Conservation (phyloP, 1,139 yeast genomes). For the Hansenula sp. region DNA sequence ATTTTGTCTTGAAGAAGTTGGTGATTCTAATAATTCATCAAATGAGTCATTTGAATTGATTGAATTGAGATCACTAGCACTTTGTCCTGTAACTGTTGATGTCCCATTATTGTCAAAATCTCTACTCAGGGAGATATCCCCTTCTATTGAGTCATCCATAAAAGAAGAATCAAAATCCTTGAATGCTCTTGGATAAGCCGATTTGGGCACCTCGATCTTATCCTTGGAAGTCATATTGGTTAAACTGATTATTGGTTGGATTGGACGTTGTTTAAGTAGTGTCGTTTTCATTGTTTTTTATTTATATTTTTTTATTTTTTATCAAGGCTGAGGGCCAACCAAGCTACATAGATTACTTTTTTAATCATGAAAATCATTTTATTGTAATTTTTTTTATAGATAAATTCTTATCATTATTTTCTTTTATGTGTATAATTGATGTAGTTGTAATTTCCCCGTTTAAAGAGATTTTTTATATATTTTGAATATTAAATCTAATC, state of each 20-base stretch:
- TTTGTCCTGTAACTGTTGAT: background rate
- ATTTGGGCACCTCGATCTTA: constrained; percentile 9
- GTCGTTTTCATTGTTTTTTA: background rate
- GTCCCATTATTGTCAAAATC: background rate
- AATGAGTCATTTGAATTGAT: constrained; percentile 12
- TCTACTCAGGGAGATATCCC: constrained; percentile 17
- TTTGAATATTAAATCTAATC: constrained; percentile 44
- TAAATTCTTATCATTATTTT: background rate
- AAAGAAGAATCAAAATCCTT: constrained; percentile 17
- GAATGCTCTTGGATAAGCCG: constrained; percentile 18
- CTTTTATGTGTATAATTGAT: too few relatives aligned
- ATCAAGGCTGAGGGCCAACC: too few relatives aligned
- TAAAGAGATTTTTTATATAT: background rate
- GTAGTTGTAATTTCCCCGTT: too few relatives aligned
- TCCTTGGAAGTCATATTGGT: background rate
- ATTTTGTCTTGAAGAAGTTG: constrained; percentile 7
- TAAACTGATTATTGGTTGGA: background rate
- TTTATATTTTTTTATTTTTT: background rate
- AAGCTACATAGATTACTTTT: background rate
- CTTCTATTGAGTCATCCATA: constrained; percentile 19
- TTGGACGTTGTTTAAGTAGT: background rate
- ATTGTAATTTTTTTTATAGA: background rate
- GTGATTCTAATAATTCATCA: constrained; percentile 15
- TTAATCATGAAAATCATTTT: constrained; percentile 4
- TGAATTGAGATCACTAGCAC: background rate